These are phyloP conservation scores for Tubosaeta sp. DNA, from an alignment of 768 basidiomycete species.

Conservation along the genomic window DNA sequence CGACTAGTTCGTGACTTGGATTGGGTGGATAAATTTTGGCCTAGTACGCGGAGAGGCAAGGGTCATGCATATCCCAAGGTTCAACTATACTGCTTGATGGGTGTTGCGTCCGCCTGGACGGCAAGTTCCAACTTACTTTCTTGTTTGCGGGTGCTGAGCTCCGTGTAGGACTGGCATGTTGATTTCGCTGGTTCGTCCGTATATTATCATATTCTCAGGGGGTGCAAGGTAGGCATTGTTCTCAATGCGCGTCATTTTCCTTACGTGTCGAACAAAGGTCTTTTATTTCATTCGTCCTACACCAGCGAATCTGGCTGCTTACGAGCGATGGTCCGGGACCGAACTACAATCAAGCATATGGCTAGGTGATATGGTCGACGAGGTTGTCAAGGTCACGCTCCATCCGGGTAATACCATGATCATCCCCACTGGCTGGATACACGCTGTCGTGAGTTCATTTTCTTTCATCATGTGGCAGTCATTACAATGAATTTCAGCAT, in stretches of 20 bases:
- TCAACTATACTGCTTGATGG: constrained; percentile 96
- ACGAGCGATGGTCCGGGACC: constrained; percentile 91
- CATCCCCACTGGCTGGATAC: constrained; percentile 96
- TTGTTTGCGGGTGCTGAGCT: neutral
- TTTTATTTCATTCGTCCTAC: constrained; percentile 97
- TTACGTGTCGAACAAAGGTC: constrained; percentile 42
- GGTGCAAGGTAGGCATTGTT: constrained; percentile 60
- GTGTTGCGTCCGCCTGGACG: constrained; percentile 90
- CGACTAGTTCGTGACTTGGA: constrained; percentile 83
- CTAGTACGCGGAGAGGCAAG: constrained; percentile 66
- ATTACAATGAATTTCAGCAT: constrained; percentile 46
- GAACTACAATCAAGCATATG: constrained; percentile 85
- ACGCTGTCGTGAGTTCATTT: constrained; percentile 74
- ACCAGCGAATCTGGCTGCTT: constrained; percentile 76
- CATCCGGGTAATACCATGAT: constrained; percentile 84
- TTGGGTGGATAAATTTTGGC: constrained; percentile 98
- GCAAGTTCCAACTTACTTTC: constrained; percentile 41
- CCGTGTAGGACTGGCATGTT: constrained; percentile 87
- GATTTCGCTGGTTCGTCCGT: constrained; percentile 98
- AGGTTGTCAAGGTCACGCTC: constrained; percentile 82
- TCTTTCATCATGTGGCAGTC: neutral
- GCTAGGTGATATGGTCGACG: constrained; percentile 91
- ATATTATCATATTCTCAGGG: constrained; percentile 91
- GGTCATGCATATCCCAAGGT: constrained; percentile 86
- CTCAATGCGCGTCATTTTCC: neutral